A percentile compares a stretch with the other conserved stretches of the same genome.
These are phyloP conservation scores for Oryza officinalis DNA, from an alignment of 176 grass and related monocot species.

Conservation along the genomic window DNA sequence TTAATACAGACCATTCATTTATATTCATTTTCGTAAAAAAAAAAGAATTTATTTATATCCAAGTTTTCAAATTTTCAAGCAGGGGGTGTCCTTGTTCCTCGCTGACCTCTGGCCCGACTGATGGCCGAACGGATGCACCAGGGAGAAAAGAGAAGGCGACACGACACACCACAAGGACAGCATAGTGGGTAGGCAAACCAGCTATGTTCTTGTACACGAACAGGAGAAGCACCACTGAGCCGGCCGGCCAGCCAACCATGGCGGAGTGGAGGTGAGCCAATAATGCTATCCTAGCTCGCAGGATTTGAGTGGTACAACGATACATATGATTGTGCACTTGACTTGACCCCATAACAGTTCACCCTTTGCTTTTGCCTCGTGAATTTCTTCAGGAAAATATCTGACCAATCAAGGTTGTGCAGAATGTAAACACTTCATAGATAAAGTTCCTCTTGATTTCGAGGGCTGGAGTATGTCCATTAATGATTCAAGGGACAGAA, in stretches of 20 bases:
- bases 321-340: background rate
- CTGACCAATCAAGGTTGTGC: background rate
- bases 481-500: no score
- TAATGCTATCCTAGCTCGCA: background rate
- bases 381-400: background rate
- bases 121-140: conserved; percentile 21
- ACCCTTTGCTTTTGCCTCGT: background rate
- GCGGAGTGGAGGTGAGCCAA: conserved; percentile 9
- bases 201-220: conserved; percentile 9
- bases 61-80: background rate
- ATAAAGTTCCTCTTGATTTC: no score
- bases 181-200: background rate
- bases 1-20: background rate
- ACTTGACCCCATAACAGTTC: background rate
- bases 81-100: background rate
- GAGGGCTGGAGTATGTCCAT: no score
- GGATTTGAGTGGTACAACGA: background rate
- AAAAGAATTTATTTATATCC: background rate
- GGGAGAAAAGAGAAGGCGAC: background rate
- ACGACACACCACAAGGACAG: background rate
- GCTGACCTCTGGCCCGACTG: background rate
- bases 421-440: background rate
- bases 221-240: conserved; percentile 4
- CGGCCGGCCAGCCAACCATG: background rate
- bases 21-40: background rate